Evolutionary conservation across 768 basidiomycete species (phyloP).

Genomic region (Suillus variegatus): DNA sequence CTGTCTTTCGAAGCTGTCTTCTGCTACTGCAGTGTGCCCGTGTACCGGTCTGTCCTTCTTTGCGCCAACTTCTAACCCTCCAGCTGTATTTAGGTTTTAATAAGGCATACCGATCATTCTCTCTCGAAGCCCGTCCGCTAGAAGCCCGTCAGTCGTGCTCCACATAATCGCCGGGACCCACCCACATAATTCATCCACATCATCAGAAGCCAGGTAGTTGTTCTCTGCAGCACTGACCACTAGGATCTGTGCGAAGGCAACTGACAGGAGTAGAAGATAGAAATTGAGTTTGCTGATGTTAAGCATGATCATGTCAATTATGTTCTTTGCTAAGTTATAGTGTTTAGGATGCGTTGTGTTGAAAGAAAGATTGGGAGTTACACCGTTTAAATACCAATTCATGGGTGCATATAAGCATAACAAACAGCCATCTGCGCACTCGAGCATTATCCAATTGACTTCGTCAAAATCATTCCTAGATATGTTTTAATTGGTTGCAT

Average conservation of each 20-base stretch:
- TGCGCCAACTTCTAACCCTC: no score
- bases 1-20: constrained; percentile 41
- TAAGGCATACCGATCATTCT: no score
- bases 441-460: background rate
- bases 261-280: background rate
- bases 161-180: no score
- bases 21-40: constrained; percentile 19
- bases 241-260: background rate
- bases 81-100: no score
- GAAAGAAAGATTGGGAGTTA: background rate
- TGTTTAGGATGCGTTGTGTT: background rate
- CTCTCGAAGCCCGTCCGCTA: no score
- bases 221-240: background rate
- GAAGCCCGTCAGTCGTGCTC: no score
- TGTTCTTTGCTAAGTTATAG: background rate
- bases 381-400: background rate
- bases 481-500: background rate
- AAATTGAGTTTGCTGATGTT: background rate
- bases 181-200: no score
- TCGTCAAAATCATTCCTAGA: background rate
- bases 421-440: background rate
- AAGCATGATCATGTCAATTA: background rate
- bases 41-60: no score
- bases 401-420: background rate
- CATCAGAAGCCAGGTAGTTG: no score